Conservation (phyloP, 768 basidiomycete genomes). For the Pulveroboletus frians region DNA sequence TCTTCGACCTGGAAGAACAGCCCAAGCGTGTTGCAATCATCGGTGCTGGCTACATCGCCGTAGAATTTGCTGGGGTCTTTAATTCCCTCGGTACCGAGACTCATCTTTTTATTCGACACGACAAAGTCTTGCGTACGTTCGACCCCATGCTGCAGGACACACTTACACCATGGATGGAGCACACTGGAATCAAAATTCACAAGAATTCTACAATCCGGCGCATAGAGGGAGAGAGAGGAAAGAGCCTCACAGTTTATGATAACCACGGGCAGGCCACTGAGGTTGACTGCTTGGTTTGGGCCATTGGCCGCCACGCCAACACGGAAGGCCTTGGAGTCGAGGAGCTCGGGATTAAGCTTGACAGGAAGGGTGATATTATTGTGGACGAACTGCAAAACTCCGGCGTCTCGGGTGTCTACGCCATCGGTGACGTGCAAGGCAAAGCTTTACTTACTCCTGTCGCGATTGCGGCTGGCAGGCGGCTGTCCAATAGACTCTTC, state of each 20-base stretch:
- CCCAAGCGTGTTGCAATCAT: conserved; percentile 92
- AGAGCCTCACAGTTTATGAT: conserved; percentile 69
- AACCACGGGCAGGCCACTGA: conserved; percentile 73
- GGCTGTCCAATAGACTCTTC: conserved; percentile 85
- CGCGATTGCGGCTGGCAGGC: conserved; percentile 91
- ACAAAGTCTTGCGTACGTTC: conserved; percentile 89
- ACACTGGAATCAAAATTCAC: conserved; percentile 89
- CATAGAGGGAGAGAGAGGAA: conserved; percentile 70
- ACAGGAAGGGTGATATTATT: conserved; percentile 76
- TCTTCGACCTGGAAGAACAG: conserved; percentile 87
- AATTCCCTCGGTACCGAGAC: conserved; percentile 88
- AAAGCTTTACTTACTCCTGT: conserved; percentile 94
- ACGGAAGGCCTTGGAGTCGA: conserved; percentile 78
- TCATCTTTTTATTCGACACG: conserved; percentile 85
- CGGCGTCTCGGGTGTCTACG: conserved; percentile 60
- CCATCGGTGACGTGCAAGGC: conserved; percentile 91
- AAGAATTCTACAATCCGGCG: conserved; percentile 67
- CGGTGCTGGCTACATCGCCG: conserved; percentile 97
- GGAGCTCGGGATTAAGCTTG: conserved; percentile 66
- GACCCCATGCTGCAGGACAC: conserved; percentile 82
- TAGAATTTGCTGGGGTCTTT: conserved; percentile 94
- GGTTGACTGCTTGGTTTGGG: conserved; percentile 88
- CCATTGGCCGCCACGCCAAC: conserved; percentile 82
- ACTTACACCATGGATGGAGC: conserved; percentile 87
- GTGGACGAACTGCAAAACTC: conserved; percentile 93